phyloP scores from a whole-genome alignment of 257 asterid genomes.

The Euphrasia confusa region DNA sequence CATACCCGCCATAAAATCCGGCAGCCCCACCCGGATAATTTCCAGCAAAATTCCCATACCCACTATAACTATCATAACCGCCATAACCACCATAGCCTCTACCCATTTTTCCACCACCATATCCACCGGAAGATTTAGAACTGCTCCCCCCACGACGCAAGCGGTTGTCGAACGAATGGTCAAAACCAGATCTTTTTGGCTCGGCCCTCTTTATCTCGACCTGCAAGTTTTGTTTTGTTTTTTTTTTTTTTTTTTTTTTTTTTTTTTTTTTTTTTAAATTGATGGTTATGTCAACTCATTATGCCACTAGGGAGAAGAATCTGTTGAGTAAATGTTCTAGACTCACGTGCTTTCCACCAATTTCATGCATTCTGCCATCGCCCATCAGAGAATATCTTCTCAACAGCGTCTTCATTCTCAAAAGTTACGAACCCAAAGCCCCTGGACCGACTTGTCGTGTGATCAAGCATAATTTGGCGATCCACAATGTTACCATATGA shows the following conservation, averaged over 20 bases:
- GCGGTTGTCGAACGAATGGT: slow-evolving; percentile 38
- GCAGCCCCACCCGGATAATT: slow-evolving; percentile 58
- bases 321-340: background rate
- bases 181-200: slow-evolving; percentile 77
- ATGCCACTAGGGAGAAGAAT: slow-evolving; percentile 12
- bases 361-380: slow-evolving; percentile 91
- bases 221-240: slow-evolving; percentile 47
- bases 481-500: slow-evolving; percentile 77
- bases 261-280: too few relatives aligned
- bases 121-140: slow-evolving; percentile 53
- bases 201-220: slow-evolving; percentile 93
- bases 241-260: too few relatives aligned
- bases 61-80: slow-evolving; percentile 49
- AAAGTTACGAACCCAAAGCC: slow-evolving; percentile 96
- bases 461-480: slow-evolving; percentile 94
- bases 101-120: too few relatives aligned
- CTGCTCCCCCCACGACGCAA: slow-evolving; percentile 58
- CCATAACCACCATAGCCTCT: too few relatives aligned
- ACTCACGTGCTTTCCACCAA: slow-evolving; percentile 93
- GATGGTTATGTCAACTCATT: slow-evolving; percentile 10
- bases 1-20: slow-evolving; percentile 75
- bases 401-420: slow-evolving; percentile 85
- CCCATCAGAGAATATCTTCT: slow-evolving; percentile 72
- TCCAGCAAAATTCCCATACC: slow-evolving; percentile 65
- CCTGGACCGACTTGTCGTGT: slow-evolving; percentile 77